These are phyloP conservation scores for Tolypocladium guangdongense DNA, from an alignment of 2,329 filamentous ascomycete species.

Conservation along the genomic window DNA sequence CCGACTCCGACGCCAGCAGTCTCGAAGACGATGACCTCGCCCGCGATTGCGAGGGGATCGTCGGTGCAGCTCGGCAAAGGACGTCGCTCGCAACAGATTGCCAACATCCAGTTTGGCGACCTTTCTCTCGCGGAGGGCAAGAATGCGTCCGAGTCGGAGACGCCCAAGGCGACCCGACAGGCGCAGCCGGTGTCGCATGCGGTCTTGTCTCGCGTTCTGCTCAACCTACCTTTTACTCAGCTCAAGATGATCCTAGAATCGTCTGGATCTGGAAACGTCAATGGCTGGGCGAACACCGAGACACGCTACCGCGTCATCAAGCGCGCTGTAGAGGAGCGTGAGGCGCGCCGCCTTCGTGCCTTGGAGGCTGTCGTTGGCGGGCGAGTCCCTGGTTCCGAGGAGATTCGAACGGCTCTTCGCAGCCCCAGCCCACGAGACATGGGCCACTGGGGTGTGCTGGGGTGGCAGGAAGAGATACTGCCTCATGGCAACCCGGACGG, in stretches of 20 bases:
- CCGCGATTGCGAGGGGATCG: constrained; percentile 25
- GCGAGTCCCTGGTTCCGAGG: constrained; percentile 21
- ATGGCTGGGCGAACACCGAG: constrained; percentile 38
- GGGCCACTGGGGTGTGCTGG: constrained; percentile 34
- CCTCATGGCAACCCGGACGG: constrained; percentile 26
- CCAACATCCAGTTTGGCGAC: constrained; percentile 63
- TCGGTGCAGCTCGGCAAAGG: constrained; percentile 22
- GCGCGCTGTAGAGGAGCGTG: constrained; percentile 44
- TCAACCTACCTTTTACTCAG: constrained; percentile 58
- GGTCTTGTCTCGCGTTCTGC: constrained; percentile 52
- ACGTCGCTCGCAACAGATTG: constrained; percentile 41
- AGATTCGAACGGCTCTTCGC: constrained; percentile 24
- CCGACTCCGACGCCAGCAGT: constrained; percentile 3
- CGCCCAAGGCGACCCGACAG: constrained; percentile 14
- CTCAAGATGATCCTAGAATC: constrained; percentile 57
- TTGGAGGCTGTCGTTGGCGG: constrained; percentile 30
- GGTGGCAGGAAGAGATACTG: constrained; percentile 36
- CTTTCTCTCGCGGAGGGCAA: constrained; percentile 29
- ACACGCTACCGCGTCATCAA: constrained; percentile 37
- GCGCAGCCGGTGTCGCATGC: constrained; percentile 27
- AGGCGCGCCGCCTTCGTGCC: constrained; percentile 38
- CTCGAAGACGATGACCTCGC: constrained; percentile 6
- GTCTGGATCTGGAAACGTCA: constrained; percentile 35
- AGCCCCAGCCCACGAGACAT: constrained; percentile 27
- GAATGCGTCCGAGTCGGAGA: constrained; percentile 17